Evolutionary conservation across 805 yeast genomes (phyloP).

Genomic region (Citeromyces nyonsensis): DNA sequence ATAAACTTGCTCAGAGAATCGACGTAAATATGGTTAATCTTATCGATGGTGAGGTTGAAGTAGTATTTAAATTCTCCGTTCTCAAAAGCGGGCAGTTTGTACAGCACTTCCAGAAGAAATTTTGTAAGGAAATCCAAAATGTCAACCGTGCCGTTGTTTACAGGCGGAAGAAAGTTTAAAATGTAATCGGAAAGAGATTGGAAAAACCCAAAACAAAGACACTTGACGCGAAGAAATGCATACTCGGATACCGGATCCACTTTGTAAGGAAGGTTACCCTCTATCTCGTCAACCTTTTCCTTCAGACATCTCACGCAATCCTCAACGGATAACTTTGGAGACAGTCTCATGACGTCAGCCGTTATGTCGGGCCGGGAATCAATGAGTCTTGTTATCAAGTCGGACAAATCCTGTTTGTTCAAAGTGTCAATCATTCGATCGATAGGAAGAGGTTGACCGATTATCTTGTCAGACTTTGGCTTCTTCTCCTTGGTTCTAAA

Average conservation of each 20-base stretch:
- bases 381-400: constrained; percentile 35
- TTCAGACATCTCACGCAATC: constrained; percentile 34
- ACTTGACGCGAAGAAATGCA: constrained; percentile 59
- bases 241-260: constrained; percentile 65
- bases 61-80: constrained; percentile 37
- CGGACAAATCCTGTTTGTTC: constrained; percentile 37
- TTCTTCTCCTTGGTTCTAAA: no score
- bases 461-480: constrained; percentile 4
- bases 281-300: constrained; percentile 26
- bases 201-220: constrained; percentile 52
- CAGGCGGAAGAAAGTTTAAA: constrained; percentile 57
- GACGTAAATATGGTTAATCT: constrained; percentile 14
- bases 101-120: constrained; percentile 39
- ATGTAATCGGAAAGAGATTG: constrained; percentile 62
- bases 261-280: constrained; percentile 50
- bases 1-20: constrained; percentile 11
- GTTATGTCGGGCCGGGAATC: constrained; percentile 47
- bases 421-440: constrained; percentile 53
- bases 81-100: constrained; percentile 51
- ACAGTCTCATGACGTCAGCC: constrained; percentile 27
- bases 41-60: constrained; percentile 15
- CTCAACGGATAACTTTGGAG: constrained; percentile 43
- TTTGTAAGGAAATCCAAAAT: constrained; percentile 49
- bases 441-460: constrained; percentile 27
- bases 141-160: constrained; percentile 33